These are phyloP conservation scores for Agaricus subrufescens DNA, from an alignment of 768 basidiomycete species.

Conservation along the genomic window DNA sequence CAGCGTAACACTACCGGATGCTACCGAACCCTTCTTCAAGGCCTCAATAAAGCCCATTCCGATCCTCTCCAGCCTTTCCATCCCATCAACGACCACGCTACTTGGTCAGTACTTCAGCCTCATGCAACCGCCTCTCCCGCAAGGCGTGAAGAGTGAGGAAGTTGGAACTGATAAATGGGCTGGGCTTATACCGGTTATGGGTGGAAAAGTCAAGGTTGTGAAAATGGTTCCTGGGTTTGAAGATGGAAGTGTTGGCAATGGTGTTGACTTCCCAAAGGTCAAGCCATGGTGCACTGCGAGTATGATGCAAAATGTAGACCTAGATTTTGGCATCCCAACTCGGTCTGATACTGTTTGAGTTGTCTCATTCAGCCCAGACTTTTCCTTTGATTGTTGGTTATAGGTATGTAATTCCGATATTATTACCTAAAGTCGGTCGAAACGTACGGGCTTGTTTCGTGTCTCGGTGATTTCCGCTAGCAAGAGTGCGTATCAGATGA, in stretches of 20 bases:
- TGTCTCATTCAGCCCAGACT: not conserved
- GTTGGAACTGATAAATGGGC: conserved; percentile 6
- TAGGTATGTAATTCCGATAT: not conserved
- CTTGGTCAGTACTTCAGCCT: conserved; percentile 1
- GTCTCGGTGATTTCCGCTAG: no score
- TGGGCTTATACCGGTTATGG: conserved; percentile 1
- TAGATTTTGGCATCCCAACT: conserved; percentile 3
- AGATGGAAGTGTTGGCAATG: conserved; percentile 10
- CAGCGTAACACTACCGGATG: conserved; percentile 18
- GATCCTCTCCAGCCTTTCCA: conserved; percentile 18
- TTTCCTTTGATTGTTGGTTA: not conserved
- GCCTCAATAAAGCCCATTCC: conserved; percentile 22
- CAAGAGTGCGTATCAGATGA: no score
- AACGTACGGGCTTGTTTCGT: no score
- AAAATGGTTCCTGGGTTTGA: conserved; percentile 5
- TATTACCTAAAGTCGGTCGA: no score
- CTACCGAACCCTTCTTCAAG: conserved; percentile 24
- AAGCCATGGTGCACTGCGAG: conserved; percentile 3
- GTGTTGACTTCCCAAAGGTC: conserved; percentile 4
- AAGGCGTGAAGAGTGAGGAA: conserved; percentile 1
- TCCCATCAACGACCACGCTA: conserved; percentile 19
- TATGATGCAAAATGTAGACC: not conserved
- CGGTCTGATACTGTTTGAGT: conserved; percentile 3
- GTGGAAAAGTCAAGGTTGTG: not conserved
- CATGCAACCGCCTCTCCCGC: conserved; percentile 3